These are phyloP conservation scores for Barnettozyma sucrosica DNA, from an alignment of 805 yeast species.

Conservation along the genomic window DNA sequence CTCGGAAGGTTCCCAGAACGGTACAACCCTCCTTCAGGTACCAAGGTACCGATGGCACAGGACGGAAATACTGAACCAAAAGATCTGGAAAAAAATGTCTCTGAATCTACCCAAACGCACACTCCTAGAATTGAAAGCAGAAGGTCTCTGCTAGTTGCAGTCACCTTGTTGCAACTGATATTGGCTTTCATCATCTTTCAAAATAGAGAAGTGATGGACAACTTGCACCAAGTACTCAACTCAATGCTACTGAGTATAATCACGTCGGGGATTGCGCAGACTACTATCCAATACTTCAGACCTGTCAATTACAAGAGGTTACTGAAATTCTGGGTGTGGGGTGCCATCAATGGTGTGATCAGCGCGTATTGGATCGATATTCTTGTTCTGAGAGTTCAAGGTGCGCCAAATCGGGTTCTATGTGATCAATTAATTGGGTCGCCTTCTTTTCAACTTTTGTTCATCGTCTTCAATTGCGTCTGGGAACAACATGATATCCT, in stretches of 20 bases:
- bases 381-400: slow-evolving; percentile 34
- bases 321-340: slow-evolving; percentile 53
- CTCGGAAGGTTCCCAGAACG: not conserved
- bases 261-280: slow-evolving; percentile 22
- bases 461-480: slow-evolving; percentile 40
- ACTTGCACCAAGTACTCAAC: slow-evolving; percentile 21
- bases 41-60: not conserved
- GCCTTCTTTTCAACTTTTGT: slow-evolving; percentile 47
- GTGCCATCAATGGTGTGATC: slow-evolving; percentile 50
- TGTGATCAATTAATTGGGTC: slow-evolving; percentile 53
- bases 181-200: slow-evolving; percentile 11
- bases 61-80: not conserved
- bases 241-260: slow-evolving; percentile 21
- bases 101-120: not conserved
- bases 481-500: slow-evolving; percentile 46
- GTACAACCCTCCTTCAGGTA: not conserved
- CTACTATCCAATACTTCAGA: slow-evolving; percentile 20
- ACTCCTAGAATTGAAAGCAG: not conserved
- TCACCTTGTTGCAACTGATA: slow-evolving; percentile 10
- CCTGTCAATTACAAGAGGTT: slow-evolving; percentile 17
- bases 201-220: slow-evolving; percentile 21
- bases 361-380: slow-evolving; percentile 52
- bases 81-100: slow-evolving; percentile 20
- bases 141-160: slow-evolving; percentile 6
- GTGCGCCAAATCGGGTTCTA: slow-evolving; percentile 34